Evolutionary conservation across 2,329 filamentous ascomycete genomes (phyloP).

Genomic region (Phaeosphaeria sp.): DNA sequence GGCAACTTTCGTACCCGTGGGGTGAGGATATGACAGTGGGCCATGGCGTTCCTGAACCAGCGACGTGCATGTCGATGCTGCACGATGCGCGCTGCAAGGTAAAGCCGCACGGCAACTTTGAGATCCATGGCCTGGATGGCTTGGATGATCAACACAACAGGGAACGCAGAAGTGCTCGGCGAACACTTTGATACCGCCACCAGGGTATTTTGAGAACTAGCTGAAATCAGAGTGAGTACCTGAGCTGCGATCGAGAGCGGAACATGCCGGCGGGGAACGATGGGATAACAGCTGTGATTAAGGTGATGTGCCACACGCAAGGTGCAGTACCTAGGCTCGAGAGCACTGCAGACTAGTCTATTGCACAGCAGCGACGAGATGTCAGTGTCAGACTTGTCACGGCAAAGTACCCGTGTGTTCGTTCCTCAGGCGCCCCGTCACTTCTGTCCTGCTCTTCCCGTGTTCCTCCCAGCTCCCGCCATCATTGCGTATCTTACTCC

Average conservation of each 20-base stretch:
- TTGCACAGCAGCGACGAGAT: not conserved
- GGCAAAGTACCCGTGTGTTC: not conserved
- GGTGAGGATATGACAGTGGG: not conserved
- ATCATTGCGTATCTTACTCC: not conserved
- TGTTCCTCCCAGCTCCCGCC: not conserved
- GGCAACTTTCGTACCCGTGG: not conserved
- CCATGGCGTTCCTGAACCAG: constrained; percentile 3
- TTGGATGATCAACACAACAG: not conserved
- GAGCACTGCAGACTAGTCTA: not conserved
- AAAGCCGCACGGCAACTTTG: constrained; percentile 5
- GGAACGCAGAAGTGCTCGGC: not conserved
- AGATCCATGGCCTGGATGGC: not conserved
- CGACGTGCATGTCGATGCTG: constrained; percentile 10
- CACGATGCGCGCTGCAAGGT: not conserved
- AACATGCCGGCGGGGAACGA: not conserved
- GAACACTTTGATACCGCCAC: constrained; percentile 4
- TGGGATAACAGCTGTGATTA: not conserved
- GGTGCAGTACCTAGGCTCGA: not conserved
- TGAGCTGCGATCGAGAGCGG: not conserved
- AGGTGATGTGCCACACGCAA: not conserved
- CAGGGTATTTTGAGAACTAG: not conserved
- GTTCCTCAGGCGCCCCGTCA: not conserved
- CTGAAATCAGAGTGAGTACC: not conserved
- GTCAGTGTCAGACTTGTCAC: not conserved
- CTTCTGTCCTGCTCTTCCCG: not conserved